Evolutionary conservation across 352 stramenopile species (phyloP).

Genomic region (Phytophthora multivora): DNA sequence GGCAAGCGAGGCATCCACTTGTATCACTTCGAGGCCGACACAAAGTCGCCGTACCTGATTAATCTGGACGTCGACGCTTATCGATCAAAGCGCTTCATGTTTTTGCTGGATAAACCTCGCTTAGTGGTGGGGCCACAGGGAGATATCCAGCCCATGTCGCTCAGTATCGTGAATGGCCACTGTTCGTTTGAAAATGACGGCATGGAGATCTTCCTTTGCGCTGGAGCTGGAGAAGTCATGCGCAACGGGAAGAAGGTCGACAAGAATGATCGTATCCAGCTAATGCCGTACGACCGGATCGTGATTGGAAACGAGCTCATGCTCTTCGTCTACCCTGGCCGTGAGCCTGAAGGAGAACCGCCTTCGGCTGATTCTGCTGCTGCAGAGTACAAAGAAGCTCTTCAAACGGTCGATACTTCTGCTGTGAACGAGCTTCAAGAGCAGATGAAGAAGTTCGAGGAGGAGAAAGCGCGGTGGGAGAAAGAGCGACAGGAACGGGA

Average conservation of each 20-base stretch:
- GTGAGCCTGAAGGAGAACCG: constrained; percentile 52
- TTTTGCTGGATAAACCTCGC: constrained; percentile 72
- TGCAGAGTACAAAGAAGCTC: constrained; percentile 85
- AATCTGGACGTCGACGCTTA: constrained; percentile 95
- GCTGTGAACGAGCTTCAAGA: constrained; percentile 87
- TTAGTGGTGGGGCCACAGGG: constrained; percentile 70
- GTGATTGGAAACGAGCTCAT: constrained; percentile 89
- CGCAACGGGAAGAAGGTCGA: constrained; percentile 84
- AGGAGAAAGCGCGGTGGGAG: constrained; percentile 90
- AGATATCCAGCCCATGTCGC: constrained; percentile 92
- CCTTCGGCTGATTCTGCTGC: constrained; percentile 86
- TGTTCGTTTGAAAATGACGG: constrained; percentile 73
- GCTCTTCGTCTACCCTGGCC: constrained; percentile 76
- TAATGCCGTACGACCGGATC: constrained; percentile 75
- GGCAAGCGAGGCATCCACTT: constrained; percentile 89
- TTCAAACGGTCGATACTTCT: constrained; percentile 74
- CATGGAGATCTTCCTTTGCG: constrained; percentile 56
- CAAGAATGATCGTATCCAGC: constrained; percentile 39
- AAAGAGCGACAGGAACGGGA: constrained; percentile 71
- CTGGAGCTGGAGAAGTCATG: constrained; percentile 85
- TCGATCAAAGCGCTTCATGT: constrained; percentile 92
- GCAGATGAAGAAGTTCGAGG: constrained; percentile 89
- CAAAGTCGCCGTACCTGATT: constrained; percentile 87
- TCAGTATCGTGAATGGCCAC: constrained; percentile 91
- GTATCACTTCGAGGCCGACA: constrained; percentile 90